Conservation (phyloP, 2,329 filamentous ascomycete species). For the Scleromitrula shiraiana region DNA sequence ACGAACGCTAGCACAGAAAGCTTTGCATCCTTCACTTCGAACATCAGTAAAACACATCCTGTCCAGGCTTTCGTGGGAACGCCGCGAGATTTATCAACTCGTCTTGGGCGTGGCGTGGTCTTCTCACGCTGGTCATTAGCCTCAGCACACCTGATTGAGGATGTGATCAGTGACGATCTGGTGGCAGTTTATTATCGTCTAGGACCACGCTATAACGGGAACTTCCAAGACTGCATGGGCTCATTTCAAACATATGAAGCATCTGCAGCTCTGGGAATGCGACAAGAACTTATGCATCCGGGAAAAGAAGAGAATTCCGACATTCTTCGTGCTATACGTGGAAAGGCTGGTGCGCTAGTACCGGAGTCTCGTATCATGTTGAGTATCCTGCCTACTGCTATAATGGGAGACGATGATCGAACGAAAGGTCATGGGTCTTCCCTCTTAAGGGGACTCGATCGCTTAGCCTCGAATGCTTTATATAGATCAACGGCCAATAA, state of each 20-base stretch:
- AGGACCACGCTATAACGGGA: conserved; percentile 85
- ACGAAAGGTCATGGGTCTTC: conserved; percentile 65
- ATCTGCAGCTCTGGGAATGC: conserved; percentile 80
- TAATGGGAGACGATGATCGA: conserved; percentile 73
- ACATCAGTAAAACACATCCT: conserved; percentile 49
- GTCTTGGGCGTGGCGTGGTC: conserved; percentile 64
- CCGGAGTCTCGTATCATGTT: conserved; percentile 76
- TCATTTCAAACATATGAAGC: conserved; percentile 95
- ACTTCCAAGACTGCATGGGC: conserved; percentile 92
- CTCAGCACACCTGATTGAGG: conserved; percentile 81
- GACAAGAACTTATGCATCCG: conserved; percentile 83
- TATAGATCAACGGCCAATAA: conserved; percentile 63
- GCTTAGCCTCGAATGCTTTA: conserved; percentile 58
- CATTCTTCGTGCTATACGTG: conserved; percentile 79
- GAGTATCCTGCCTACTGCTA: conserved; percentile 71
- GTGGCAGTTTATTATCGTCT: conserved; percentile 86
- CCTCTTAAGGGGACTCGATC: conserved; percentile 68
- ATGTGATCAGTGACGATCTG: conserved; percentile 82
- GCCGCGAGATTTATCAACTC: conserved; percentile 74
- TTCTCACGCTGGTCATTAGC: conserved; percentile 82
- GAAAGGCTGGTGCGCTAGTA: conserved; percentile 73
- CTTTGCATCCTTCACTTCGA: conserved; percentile 62
- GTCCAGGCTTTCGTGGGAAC: conserved; percentile 93
- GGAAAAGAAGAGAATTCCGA: conserved; percentile 88
- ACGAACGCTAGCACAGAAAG: conserved; percentile 56